A percentile compares a stretch with the other conserved stretches of the same genome.
Evolutionary conservation across 768 basidiomycete species (phyloP).

Genomic region (Artomyces pyxidatus): DNA sequence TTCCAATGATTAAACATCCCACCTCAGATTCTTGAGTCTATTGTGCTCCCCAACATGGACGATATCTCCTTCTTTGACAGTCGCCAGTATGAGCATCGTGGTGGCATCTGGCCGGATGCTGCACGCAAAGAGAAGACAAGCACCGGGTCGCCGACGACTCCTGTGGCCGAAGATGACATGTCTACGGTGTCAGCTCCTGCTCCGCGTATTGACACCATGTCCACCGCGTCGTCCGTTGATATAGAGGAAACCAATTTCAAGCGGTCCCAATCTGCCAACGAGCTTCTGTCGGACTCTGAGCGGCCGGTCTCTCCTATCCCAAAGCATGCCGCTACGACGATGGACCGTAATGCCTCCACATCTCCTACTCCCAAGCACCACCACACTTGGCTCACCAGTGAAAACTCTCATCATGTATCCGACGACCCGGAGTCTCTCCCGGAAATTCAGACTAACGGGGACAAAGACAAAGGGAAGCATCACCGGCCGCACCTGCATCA

Average conservation of each 20-base stretch:
- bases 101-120: slow-evolving; percentile 87
- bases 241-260: slow-evolving; percentile 18
- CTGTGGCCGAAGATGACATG: slow-evolving; percentile 17
- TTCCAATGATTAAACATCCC: slow-evolving; percentile 2
- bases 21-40: slow-evolving; percentile 79
- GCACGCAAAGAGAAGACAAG: slow-evolving; percentile 32
- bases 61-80: slow-evolving; percentile 96
- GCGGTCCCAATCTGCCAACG: slow-evolving; percentile 26
- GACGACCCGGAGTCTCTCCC: not conserved
- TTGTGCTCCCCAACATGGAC: slow-evolving; percentile 97
- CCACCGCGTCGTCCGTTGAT: slow-evolving; percentile 8
- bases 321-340: not conserved
- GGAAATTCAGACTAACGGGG: not conserved
- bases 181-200: slow-evolving; percentile 31
- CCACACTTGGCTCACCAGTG: not conserved
- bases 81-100: slow-evolving; percentile 49
- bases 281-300: slow-evolving; percentile 10
- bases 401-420: not conserved
- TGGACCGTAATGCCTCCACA: not conserved
- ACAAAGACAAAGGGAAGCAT: not conserved
- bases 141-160: slow-evolving; percentile 1
- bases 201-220: slow-evolving; percentile 18
- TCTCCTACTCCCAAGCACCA: not conserved
- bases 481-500: slow-evolving; percentile 6
- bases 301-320: not conserved